Base-by-base conservation (phyloP, 306 rosid genomes). In the Dryas drummondii region DNA sequence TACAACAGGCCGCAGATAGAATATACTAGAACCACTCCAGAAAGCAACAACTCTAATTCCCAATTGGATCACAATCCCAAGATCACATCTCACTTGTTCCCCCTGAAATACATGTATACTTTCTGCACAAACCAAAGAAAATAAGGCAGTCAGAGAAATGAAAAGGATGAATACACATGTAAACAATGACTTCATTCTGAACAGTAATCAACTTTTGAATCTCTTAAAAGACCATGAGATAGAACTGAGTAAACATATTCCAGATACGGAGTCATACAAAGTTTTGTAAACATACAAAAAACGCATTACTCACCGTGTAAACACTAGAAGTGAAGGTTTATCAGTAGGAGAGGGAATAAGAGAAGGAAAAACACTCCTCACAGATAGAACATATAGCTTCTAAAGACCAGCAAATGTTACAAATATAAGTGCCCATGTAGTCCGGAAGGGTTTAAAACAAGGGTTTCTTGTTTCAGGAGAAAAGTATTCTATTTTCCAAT, bases 81-180 rank as follows among this genome's bases (percentile, higher is more conserved):
- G 19, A 67, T 22, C 75, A n/a, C 46, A 46, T 47, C 84, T 94
- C 92, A 96, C 87, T 87, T 90, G 68, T 87, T 44, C 74, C 98
- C 97, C 82, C 99, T 87, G 89, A 96, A 96, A 76, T 84, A 92
- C 89, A 89, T 45, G 89, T 96, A 96, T 67, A 87, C 73, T 96
- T 90, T 96, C 99, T 96, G 99, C 89, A 87, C 11, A 77, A 75
- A 51, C 68, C 77, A 68, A 72, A 46, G 13, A 68, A 67, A 55
- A 71, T 51, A n/a, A 4, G 9, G 14, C 9, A 41, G 48, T 49
- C 63, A 79, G 70, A 58, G 5, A 50, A 45, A 14, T 1, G 32
- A 2, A 1, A 4, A 53, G 41, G 52, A 62, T 15, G 16, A 54
- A 63, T 7, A 63, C 19, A 32, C 68, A 63, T 7, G 26, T 7